Conservation (phyloP, 2,329 filamentous ascomycete genomes). For the Alternaria atra region DNA sequence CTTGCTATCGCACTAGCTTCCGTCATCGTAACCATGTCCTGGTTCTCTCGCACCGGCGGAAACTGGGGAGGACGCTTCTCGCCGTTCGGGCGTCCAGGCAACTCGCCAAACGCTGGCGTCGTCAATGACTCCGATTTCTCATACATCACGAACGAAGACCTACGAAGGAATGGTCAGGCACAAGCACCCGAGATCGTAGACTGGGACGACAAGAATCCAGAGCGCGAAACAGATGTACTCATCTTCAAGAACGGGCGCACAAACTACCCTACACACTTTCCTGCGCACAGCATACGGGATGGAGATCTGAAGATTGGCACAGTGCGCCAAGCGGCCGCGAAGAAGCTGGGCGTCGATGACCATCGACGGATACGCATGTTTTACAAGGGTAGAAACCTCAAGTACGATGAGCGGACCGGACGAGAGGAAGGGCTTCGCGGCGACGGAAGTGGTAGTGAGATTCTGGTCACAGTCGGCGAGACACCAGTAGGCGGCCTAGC, state of each 20-base stretch:
- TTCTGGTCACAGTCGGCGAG: conserved; percentile 67
- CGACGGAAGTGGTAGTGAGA: conserved; percentile 67
- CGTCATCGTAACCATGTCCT: conserved; percentile 56
- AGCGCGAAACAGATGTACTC: conserved; percentile 73
- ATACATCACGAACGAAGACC: conserved; percentile 82
- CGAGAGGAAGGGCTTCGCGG: conserved; percentile 66
- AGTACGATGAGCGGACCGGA: conserved; percentile 67
- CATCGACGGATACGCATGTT: conserved; percentile 70
- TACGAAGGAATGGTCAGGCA: conserved; percentile 59
- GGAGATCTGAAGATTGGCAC: conserved; percentile 74
- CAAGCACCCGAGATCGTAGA: conserved; percentile 50
- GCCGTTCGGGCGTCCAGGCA: conserved; percentile 57
- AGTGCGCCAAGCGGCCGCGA: conserved; percentile 71
- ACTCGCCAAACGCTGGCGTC: conserved; percentile 55
- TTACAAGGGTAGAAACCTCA: conserved; percentile 77
- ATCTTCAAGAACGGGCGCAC: conserved; percentile 73
- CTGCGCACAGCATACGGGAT: conserved; percentile 77
- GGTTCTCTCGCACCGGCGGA: conserved; percentile 57
- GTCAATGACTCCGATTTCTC: conserved; percentile 81
- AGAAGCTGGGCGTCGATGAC: conserved; percentile 71
- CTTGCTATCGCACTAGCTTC: conserved; percentile 50
- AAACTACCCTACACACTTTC: conserved; percentile 75
- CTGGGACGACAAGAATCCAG: conserved; percentile 51
- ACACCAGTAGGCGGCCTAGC: conserved; percentile 53
- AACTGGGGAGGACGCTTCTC: conserved; percentile 58